Evolutionary conservation across 2,329 filamentous ascomycete genomes (phyloP), one percentile per base, ranked within the genome.

Genomic region (Cryphonectria radicalis): DNA sequence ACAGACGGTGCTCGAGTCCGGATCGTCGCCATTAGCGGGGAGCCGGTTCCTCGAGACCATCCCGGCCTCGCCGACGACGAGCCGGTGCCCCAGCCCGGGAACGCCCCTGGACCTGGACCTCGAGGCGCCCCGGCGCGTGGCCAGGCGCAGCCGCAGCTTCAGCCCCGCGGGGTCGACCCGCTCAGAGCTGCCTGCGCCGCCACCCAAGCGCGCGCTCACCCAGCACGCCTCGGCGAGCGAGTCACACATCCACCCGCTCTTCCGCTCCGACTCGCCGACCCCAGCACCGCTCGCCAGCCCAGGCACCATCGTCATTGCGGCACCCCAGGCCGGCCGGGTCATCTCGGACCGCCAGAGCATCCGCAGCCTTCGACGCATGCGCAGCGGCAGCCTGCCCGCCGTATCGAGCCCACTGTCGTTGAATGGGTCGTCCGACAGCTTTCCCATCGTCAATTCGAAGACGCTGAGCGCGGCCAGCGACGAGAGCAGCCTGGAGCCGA

Each of bases 211-310:
- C 1, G 77, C 73, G 63, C 77, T 82, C 74, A 82, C 79, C 22
- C 80, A 80, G 66, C 78, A 82, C 40, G 69, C 75, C 3, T 80
- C 75, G 3, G 82, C 77, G 66, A 85, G 85, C 76, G 91, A 94
- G 78, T 85, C 89, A 4, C 89, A 94, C 77, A 94, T 94, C 63
- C 92, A 95, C 78, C 92, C 92, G 11, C 85, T 95, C 3, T 94
- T 95, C 82, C 87, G 92, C 72, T 90, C 90, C 7, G 91, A 93
- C 77, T 92, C 89, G 57, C 91, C 91, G 0, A 86, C 84, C 1
- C 91, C 91, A 10, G 90, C 91, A 1, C 88, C 92, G 0, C 81
- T 88, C 7, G 85, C 87, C 1, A 92, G 91, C 0, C 90, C 91
- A 0, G 91, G 91, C 0, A 95, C 92, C 0, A 85, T 91, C 22